Conservation (phyloP, 2,329 filamentous ascomycete genomes). For the Beauveria sp. region DNA sequence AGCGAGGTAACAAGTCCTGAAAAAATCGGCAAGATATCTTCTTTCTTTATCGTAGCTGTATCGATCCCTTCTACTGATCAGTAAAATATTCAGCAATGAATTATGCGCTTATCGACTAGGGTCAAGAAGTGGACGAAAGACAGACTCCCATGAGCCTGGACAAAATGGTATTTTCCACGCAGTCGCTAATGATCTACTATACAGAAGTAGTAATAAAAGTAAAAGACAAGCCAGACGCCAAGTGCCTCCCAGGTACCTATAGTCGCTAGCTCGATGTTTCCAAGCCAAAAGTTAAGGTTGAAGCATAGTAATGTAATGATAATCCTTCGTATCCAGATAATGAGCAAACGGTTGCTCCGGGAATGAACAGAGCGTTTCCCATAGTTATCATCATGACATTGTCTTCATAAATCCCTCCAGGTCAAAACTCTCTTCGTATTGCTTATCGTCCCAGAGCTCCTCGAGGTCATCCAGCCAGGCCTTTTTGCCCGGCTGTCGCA, state of each 20-base stretch:
- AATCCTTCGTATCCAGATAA: background rate
- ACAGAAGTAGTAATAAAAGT: background rate
- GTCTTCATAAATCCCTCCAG: constrained; percentile 90
- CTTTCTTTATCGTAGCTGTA: background rate
- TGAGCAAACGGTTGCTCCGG: background rate
- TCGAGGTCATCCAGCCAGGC: constrained; percentile 89
- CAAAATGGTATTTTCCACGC: constrained; percentile 9
- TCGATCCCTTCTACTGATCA: background rate
- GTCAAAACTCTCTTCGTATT: constrained; percentile 98
- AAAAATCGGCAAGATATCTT: no score
- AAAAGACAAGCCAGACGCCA: constrained; percentile 2
- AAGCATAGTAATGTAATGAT: background rate
- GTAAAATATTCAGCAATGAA: no score
- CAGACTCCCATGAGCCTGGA: constrained; percentile 3
- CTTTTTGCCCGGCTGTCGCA: constrained; percentile 95
- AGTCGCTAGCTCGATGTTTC: background rate
- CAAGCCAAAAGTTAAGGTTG: background rate
- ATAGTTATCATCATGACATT: constrained; percentile 53
- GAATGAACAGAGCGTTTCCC: background rate
- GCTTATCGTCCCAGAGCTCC: constrained; percentile 93
- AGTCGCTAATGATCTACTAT: constrained; percentile 11
- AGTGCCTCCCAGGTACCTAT: background rate
- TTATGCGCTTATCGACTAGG: no score
- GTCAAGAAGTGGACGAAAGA: background rate
- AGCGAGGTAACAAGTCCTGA: no score